Percentiles rank a stretch among this genome's conserved stretches.
These are phyloP conservation scores for Clarireedia sp. DNA, from an alignment of 2,329 filamentous ascomycete species.

Conservation along the genomic window DNA sequence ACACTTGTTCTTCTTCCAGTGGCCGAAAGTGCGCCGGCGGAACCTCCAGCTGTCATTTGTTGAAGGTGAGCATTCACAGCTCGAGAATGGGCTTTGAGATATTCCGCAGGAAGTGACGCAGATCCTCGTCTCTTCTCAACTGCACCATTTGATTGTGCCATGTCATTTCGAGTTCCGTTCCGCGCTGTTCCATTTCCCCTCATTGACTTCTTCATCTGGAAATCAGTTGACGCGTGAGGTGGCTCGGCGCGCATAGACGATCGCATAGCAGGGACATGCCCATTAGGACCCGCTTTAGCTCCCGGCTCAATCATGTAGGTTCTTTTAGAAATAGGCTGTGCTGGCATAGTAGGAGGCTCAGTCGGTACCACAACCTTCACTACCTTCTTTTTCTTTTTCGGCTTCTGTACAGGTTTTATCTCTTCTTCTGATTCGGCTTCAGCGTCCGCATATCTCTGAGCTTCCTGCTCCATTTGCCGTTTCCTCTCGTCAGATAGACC, in stretches of 20 bases:
- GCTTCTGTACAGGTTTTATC: constrained; percentile 14
- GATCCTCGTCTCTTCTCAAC: constrained; percentile 33
- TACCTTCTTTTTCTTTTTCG: constrained; percentile 23
- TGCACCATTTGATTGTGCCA: constrained; percentile 22
- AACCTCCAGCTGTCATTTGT: constrained; percentile 18
- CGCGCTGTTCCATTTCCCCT: constrained; percentile 19
- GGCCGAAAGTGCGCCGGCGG: constrained; percentile 14
- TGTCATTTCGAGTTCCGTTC: constrained; percentile 18
- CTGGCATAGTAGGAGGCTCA: constrained; percentile 12
- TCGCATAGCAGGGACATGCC: constrained; percentile 32
- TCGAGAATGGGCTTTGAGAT: constrained; percentile 14
- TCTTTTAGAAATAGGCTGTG: constrained; percentile 20
- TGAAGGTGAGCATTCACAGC: constrained; percentile 19
- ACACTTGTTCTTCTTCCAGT: constrained; percentile 6
- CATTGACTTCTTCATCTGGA: constrained; percentile 28
- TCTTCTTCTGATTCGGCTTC: constrained; percentile 35
- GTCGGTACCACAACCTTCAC: neutral
- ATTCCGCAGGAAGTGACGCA: constrained; percentile 17
- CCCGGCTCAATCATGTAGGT: constrained; percentile 35
- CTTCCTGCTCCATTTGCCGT: constrained; percentile 47
- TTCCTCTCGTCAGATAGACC: constrained; percentile 55
- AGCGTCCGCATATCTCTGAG: constrained; percentile 37
- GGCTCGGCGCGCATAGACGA: constrained; percentile 39
- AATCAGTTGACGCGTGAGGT: constrained; percentile 15
- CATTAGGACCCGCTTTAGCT: constrained; percentile 25